Evolutionary conservation across 2,329 filamentous ascomycete genomes (phyloP).

Genomic region (Triangularia verruculosa): DNA sequence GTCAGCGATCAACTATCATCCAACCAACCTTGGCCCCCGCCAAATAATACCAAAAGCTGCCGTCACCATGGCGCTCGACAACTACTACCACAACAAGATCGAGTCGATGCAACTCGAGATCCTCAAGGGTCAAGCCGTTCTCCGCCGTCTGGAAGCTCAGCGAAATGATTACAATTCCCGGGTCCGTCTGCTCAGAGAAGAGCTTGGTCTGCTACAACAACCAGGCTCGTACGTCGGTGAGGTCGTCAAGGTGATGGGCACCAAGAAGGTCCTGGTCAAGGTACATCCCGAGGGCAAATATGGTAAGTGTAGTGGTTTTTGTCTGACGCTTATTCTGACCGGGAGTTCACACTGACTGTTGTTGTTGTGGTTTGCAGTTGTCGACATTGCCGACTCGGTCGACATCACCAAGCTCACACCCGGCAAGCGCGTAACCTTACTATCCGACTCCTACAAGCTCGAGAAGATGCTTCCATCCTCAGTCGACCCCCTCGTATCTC

Average conservation of each 20-base stretch:
- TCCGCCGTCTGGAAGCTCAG: conserved; percentile 93
- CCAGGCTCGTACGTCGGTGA: conserved; percentile 97
- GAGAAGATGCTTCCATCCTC: conserved; percentile 98
- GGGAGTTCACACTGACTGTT: background rate
- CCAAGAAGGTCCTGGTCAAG: conserved; percentile 98
- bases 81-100: conserved; percentile 99
- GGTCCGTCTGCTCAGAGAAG: conserved; percentile 89
- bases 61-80: conserved; percentile 90
- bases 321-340: background rate
- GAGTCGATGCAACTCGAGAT: conserved; percentile 99
- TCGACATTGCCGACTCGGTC: conserved; percentile 91
- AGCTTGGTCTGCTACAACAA: conserved; percentile 92
- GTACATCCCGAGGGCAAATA: conserved; percentile 99
- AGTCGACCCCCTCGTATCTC: conserved; percentile 94
- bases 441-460: conserved; percentile 97
- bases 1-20: background rate
- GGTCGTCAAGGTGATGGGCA: conserved; percentile 99
- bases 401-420: conserved; percentile 94
- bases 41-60: conserved; percentile 10
- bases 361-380: conserved; percentile 59
- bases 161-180: conserved; percentile 99
- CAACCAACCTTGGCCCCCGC: background rate
- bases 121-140: conserved; percentile 93
- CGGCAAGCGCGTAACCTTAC: conserved; percentile 93
- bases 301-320: conserved; percentile 53